Base-by-base conservation (phyloP, 1,284 basidiomycete genomes). In the Mycosarcoma mackinlayi region DNA sequence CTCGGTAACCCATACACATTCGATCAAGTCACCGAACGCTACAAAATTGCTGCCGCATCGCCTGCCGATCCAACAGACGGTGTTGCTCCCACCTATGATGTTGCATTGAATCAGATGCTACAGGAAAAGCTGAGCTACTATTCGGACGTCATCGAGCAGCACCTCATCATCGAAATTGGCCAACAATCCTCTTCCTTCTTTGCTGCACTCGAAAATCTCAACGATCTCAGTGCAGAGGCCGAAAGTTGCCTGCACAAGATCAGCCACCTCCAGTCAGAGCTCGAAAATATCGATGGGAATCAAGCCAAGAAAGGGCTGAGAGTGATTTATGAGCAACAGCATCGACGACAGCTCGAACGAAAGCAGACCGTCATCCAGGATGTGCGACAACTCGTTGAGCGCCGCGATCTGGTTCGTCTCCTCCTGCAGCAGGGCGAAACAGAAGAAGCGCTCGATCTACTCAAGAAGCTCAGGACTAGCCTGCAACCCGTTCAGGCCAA, bases 71-170 rank as follows among this genome's bases (percentile, higher is more conserved):
- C 47, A 19, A 53, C 48, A 18, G 59, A 33, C 25, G 28, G 33
- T 27, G 14, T 21, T 1, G 42, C 64, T 6, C 66, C 63, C 9
- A 63, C 80, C 77, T 71, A 61, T 57, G 73, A 75, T 53, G 53
- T 75, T 31, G 63, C 82, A 39, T 58, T 84, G 51, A 81, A 85
- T 35, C 87, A 78, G 76, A 91, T 84, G 86, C 86, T 95, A 1
- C 90, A 96, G n/a, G 94, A 97, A 80, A 91, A 90, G 78, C 88
- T 98, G 55, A 94, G 93, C 13, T 90, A 93, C 64, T 91, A 97
- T 78, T 90, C 94, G 7, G 96, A 98, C 82, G 91, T 92, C 2
- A 88, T 98, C 64, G 95, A 99, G 79, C 90, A 94, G 69, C 94
- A 98, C 81, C 90, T 99, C 52, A 89, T 96, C 14, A 89, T 90